These are phyloP conservation scores for Allomyces javanicus DNA, from an alignment of 192 early-diverging fungal genomes.

Conservation along the genomic window DNA sequence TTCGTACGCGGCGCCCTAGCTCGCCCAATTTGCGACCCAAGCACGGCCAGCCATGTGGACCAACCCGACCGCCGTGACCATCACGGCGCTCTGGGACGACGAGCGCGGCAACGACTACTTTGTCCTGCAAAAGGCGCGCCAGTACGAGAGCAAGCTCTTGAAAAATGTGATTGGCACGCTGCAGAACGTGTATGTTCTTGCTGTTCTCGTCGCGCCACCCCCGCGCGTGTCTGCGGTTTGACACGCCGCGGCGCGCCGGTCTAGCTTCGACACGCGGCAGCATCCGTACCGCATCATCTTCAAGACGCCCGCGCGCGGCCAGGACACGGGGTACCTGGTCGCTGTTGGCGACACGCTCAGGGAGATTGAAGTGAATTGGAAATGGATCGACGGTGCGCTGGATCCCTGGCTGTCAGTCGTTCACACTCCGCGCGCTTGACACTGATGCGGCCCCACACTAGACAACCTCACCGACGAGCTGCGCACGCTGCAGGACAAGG, in stretches of 20 bases:
- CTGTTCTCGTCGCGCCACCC: neutral
- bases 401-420: neutral
- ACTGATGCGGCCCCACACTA: conserved; percentile 13
- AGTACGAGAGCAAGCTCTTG: conserved; percentile 34
- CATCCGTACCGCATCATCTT: conserved; percentile 76
- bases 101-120: conserved; percentile 38
- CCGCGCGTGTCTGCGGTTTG: neutral
- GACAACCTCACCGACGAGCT: conserved; percentile 61
- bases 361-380: conserved; percentile 74
- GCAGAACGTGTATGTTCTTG: conserved; percentile 61
- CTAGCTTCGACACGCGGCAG: conserved; percentile 75
- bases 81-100: conserved; percentile 49
- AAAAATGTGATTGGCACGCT: conserved; percentile 66
- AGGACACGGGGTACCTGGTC: conserved; percentile 47
- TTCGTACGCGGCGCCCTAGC: too few relatives aligned
- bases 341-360: conserved; percentile 66
- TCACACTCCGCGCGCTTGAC: conserved; percentile 1
- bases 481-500: conserved; percentile 44
- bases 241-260: conserved; percentile 1
- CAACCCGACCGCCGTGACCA: neutral
- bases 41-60: neutral
- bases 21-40: too few relatives aligned
- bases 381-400: conserved; percentile 52
- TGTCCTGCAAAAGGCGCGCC: conserved; percentile 45
- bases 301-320: conserved; percentile 26